These are phyloP conservation scores for Aechmea fasciata DNA, from an alignment of 176 grass and related monocot species.

Conservation along the genomic window DNA sequence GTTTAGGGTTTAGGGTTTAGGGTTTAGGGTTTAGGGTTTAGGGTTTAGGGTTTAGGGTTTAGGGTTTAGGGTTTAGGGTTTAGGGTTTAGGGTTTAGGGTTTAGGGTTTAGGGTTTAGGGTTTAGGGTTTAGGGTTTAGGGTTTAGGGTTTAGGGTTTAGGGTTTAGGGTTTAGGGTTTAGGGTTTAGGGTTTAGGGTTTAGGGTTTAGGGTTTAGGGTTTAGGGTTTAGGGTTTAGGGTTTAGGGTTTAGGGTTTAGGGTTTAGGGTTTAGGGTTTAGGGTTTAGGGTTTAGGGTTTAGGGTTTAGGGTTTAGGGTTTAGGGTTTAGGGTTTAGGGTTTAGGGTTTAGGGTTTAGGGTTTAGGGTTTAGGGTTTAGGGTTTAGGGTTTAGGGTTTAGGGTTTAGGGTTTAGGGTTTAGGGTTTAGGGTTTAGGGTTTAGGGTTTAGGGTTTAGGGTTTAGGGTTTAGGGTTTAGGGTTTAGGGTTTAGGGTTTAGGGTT, in stretches of 20 bases:
- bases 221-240: slow-evolving; percentile 15
- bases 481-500: slow-evolving; percentile 15
- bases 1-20: no score
- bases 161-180: no score
- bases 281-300: slow-evolving; percentile 15
- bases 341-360: slow-evolving; percentile 15
- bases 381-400: neutral
- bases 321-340: slow-evolving; percentile 12
- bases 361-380: slow-evolving; percentile 15
- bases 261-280: slow-evolving; percentile 8
- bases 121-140: no score
- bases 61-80: no score
- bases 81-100: no score
- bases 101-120: no score
- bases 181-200: slow-evolving; percentile 8
- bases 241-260: slow-evolving; percentile 15
- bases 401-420: neutral
- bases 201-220: slow-evolving; percentile 11
- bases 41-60: no score
- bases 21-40: no score
- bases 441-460: slow-evolving; percentile 13
- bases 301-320: slow-evolving; percentile 11
- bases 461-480: slow-evolving; percentile 15
- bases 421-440: neutral
- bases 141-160: no score